Evolutionary conservation across 768 basidiomycete species (phyloP).

Genomic region (Solioccasus polychromus): DNA sequence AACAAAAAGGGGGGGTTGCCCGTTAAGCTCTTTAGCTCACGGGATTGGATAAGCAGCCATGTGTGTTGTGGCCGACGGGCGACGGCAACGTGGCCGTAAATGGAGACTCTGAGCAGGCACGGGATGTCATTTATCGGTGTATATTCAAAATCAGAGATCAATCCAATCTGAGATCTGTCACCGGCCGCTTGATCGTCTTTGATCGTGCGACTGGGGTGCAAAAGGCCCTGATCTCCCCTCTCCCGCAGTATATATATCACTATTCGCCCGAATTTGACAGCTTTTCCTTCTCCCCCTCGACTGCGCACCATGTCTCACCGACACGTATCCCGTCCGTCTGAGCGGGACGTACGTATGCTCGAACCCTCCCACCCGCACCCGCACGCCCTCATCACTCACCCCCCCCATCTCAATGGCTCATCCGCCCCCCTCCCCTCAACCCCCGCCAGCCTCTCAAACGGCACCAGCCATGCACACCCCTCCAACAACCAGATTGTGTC

Average conservation of each 20-base stretch:
- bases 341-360: conserved; percentile 63
- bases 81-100: conserved; percentile 47
- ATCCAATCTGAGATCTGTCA: conserved; percentile 36
- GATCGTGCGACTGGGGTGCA: conserved; percentile 56
- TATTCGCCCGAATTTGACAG: conserved; percentile 39
- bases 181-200: conserved; percentile 53
- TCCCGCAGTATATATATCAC: conserved; percentile 57
- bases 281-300: conserved; percentile 48
- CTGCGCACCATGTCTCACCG: conserved; percentile 54
- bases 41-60: conserved; percentile 38
- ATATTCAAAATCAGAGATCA: conserved; percentile 44
- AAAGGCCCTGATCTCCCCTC: conserved; percentile 43
- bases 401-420: conserved; percentile 50
- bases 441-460: conserved; percentile 43
- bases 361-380: conserved; percentile 46
- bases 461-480: conserved; percentile 36
- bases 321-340: conserved; percentile 57
- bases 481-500: conserved; percentile 41
- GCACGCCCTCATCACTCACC: conserved; percentile 43
- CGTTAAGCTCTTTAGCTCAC: conserved; percentile 45
- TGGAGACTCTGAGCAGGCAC: conserved; percentile 49
- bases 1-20: too few species aligned
- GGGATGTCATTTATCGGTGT: conserved; percentile 33
- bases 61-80: conserved; percentile 38
- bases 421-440: conserved; percentile 41